Conservation (phyloP, 208 protist genomes). For the Naegleria fowleri region DNA sequence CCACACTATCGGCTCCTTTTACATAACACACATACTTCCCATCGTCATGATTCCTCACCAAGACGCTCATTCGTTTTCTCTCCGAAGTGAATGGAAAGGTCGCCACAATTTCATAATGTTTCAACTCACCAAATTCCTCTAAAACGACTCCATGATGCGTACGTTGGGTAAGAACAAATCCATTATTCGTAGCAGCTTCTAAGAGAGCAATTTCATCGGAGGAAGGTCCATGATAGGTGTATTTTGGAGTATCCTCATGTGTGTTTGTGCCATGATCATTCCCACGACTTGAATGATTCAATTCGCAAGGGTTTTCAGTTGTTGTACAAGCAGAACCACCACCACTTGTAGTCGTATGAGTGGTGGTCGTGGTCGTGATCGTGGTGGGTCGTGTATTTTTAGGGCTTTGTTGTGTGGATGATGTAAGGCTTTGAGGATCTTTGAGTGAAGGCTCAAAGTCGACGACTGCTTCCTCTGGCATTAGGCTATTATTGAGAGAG, state of each 20-base stretch:
- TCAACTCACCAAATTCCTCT: slow-evolving; percentile 34
- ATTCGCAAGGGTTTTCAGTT: too few species aligned
- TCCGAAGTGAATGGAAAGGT: slow-evolving; percentile 67
- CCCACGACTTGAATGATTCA: too few species aligned
- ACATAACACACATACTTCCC: slow-evolving; percentile 55
- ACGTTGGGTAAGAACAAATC: slow-evolving; percentile 59
- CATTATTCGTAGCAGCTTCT: slow-evolving; percentile 64
- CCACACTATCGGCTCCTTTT: slow-evolving; percentile 73
- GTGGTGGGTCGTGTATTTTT: too few species aligned
- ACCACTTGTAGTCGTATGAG: too few species aligned
- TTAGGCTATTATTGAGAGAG: slow-evolving; percentile 63
- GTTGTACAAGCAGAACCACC: too few species aligned
- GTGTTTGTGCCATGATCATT: too few species aligned
- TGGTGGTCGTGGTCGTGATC: too few species aligned
- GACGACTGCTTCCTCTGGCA: slow-evolving; percentile 52
- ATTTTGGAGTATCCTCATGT: background rate
- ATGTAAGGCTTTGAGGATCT: too few species aligned
- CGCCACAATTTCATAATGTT: slow-evolving; percentile 69
- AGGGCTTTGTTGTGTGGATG: background rate
- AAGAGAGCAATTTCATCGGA: slow-evolving; percentile 43
- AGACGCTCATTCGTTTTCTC: slow-evolving; percentile 74
- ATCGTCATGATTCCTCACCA: slow-evolving; percentile 48
- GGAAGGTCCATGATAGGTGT: background rate
- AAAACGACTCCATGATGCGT: slow-evolving; percentile 24
- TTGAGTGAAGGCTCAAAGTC: too few species aligned